phyloP scores from a whole-genome alignment of 768 basidiomycete genomes.

The Pleurotus sapidus region DNA sequence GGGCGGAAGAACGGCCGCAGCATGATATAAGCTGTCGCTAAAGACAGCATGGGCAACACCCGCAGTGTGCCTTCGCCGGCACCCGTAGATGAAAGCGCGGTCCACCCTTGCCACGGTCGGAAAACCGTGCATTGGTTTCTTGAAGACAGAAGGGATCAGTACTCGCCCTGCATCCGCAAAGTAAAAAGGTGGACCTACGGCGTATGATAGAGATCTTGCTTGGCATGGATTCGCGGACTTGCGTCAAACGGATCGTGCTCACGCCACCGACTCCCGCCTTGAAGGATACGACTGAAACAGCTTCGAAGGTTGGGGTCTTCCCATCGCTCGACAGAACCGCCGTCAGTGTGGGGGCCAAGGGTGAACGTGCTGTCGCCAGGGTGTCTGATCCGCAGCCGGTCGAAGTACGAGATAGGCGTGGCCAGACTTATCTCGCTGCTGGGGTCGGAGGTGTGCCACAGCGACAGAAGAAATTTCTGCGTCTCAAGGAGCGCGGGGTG shows the following conservation, averaged over 20 bases:
- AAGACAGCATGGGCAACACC: conserved; percentile 53
- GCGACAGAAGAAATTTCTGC: conserved; percentile 52
- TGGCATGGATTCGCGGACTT: conserved; percentile 43
- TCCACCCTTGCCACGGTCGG: conserved; percentile 60
- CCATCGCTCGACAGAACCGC: conserved; percentile 54
- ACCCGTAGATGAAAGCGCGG: conserved; percentile 48
- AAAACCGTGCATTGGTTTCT: conserved; percentile 54
- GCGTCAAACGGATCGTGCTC: conserved; percentile 51
- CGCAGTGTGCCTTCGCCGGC: conserved; percentile 61
- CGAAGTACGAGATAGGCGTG: conserved; percentile 73
- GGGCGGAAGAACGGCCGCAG: conserved; percentile 67
- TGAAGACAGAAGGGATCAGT: conserved; percentile 10
- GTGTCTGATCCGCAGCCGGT: conserved; percentile 68
- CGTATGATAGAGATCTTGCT: conserved; percentile 60
- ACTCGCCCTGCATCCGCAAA: background rate
- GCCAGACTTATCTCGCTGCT: conserved; percentile 40
- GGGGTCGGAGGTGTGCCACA: conserved; percentile 55
- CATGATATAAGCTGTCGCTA: conserved; percentile 58
- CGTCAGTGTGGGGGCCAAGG: conserved; percentile 60
- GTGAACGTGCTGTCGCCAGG: conserved; percentile 70
- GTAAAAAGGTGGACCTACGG: conserved; percentile 33
- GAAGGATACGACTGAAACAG: conserved; percentile 42
- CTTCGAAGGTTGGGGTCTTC: conserved; percentile 41
- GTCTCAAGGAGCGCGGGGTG: conserved; percentile 57
- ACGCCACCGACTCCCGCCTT: conserved; percentile 41